Evolutionary conservation across 257 asterid species (phyloP), one percentile per base, ranked within the genome.

Genomic region (Hygrophila difformis): DNA sequence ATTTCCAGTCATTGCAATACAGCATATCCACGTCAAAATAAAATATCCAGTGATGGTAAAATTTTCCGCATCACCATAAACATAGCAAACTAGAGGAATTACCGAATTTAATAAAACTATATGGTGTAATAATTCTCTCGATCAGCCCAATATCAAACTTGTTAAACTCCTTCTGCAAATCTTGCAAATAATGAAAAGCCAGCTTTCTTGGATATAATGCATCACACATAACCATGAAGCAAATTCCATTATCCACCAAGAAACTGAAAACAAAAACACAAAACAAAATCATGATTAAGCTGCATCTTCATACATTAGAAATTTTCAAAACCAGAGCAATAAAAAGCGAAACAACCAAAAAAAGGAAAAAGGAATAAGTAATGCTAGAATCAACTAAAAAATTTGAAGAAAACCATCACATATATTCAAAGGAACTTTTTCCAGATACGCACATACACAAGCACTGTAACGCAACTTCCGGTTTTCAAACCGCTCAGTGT

Each of bases 81-180:
- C 17, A 22, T 17, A 11, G 3, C 13, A 34, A 12, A 39, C 36
- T 39, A 12, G 1, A 9, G 5, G 40, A 15, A 33, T 63, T 80
- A 80, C 93, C 84, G 55, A 81, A 69, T 69, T 50, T 58, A 1
- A 58, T 40, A 20, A 76, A 68, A 73, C 76, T 54, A 56, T 80
- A 76, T 35, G 92, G 76, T 20, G 47, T 81, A 21, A 49, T 47
- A 18, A 69, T 31, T 28, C 56, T 64, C 24, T 69, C 60, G 34
- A 19, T 4, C 37, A 66, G 47, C 15, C 56, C 66, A 35, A 36
- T 43, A 39, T 67, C 64, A 31, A 71, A 51, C 65, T 67, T 69
- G 16, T 55, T 59, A 55, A 74, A 71, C 62, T 69, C 77, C 60
- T 39, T 61, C 0, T 63, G 70, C 71, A 81, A 67, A 49, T 81